Conservation (phyloP, 148 eudicot genomes). For the Gaultheria prostrata region DNA sequence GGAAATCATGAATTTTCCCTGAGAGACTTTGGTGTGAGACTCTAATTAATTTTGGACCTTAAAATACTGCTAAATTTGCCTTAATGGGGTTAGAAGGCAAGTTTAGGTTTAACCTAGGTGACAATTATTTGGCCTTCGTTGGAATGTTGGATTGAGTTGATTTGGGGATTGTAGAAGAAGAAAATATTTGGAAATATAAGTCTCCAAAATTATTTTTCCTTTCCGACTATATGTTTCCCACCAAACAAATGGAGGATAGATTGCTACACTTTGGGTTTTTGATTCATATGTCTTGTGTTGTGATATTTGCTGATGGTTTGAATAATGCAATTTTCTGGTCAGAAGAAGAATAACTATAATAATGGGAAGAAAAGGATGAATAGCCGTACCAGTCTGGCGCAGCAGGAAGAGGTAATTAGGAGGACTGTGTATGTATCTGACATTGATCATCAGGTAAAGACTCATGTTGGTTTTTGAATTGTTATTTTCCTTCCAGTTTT, state of each 20-base stretch:
- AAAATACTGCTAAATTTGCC: neutral
- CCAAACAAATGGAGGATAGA: neutral
- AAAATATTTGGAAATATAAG: neutral
- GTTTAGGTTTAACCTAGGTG: neutral
- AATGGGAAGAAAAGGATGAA: slow-evolving; percentile 76
- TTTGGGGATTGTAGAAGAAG: neutral
- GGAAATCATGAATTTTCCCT: no score
- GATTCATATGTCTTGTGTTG: neutral
- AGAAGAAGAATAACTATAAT: slow-evolving; percentile 54
- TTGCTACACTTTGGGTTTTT: neutral
- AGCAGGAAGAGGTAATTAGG: slow-evolving; percentile 74
- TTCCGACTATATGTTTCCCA: neutral
- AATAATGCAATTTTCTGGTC: slow-evolving; percentile 17
- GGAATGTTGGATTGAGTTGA: neutral
- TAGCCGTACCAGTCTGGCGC: slow-evolving; percentile 78
- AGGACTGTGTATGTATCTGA: slow-evolving; percentile 97
- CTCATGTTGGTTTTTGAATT: neutral
- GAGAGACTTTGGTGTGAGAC: no score
- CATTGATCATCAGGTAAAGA: slow-evolving; percentile 84
- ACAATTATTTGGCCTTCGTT: neutral
- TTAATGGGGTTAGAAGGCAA: no score
- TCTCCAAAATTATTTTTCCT: neutral
- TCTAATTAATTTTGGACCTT: no score
- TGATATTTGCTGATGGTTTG: slow-evolving; percentile 10
- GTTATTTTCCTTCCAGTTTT: neutral